Evolutionary conservation across 805 yeast species (phyloP).

Genomic region (Suhomyces faveliae): DNA sequence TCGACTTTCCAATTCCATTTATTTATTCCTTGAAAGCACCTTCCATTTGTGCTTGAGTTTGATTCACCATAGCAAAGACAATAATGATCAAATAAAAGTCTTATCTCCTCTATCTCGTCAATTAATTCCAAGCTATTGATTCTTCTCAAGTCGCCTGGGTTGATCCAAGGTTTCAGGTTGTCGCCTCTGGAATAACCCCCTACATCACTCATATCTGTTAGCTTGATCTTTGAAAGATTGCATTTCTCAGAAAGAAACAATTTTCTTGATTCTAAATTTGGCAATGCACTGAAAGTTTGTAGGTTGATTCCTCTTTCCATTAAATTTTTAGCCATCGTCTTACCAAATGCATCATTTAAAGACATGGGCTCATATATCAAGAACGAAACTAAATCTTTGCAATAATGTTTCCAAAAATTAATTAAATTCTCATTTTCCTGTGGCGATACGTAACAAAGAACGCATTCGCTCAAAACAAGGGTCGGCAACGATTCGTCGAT

Average conservation of each 20-base stretch:
- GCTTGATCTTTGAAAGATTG: slow-evolving; percentile 28
- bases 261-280: slow-evolving; percentile 36
- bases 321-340: slow-evolving; percentile 64
- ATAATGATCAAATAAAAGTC: slow-evolving; percentile 61
- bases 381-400: slow-evolving; percentile 26
- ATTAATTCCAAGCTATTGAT: slow-evolving; percentile 59
- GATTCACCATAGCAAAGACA: slow-evolving; percentile 39
- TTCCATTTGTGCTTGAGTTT: not conserved
- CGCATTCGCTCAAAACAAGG: slow-evolving; percentile 69
- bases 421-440: slow-evolving; percentile 47
- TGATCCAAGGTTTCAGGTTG: slow-evolving; percentile 41
- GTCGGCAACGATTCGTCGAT: slow-evolving; percentile 49
- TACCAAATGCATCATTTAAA: slow-evolving; percentile 60
- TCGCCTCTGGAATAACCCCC: slow-evolving; percentile 35
- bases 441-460: slow-evolving; percentile 65
- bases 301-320: slow-evolving; percentile 59
- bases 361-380: slow-evolving; percentile 72
- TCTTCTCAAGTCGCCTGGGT: slow-evolving; percentile 36
- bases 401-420: slow-evolving; percentile 34
- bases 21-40: slow-evolving; percentile 7
- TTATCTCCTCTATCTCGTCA: slow-evolving; percentile 74
- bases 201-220: slow-evolving; percentile 47
- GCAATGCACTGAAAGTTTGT: slow-evolving; percentile 54
- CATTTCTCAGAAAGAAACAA: slow-evolving; percentile 21
- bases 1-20: slow-evolving; percentile 9